Conservation (phyloP, 2,329 filamentous ascomycete species). For the Pestalotiopsis sp. region DNA sequence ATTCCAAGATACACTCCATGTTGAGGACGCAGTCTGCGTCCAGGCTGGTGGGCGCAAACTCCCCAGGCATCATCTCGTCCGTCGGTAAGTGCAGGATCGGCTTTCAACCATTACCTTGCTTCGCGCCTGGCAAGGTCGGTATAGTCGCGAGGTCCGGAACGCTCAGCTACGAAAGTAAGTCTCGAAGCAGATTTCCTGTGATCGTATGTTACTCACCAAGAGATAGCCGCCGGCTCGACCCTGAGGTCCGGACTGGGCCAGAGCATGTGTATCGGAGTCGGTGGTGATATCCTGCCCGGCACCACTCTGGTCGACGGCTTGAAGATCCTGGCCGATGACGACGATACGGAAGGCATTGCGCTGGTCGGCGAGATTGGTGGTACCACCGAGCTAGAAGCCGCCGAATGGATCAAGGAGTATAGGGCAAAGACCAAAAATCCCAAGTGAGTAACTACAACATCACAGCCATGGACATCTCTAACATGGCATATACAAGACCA, state of each 20-base stretch:
- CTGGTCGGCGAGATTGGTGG: conserved; percentile 76
- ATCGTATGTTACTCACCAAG: conserved; percentile 6
- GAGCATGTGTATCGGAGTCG: conserved; percentile 74
- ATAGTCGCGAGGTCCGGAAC: conserved; percentile 78
- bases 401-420: conserved; percentile 74
- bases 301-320: conserved; percentile 76
- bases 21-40: conserved; percentile 70
- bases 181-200: neutral
- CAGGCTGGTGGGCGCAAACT: conserved; percentile 72
- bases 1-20: conserved; percentile 64
- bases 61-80: conserved; percentile 74
- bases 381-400: conserved; percentile 70
- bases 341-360: conserved; percentile 72
- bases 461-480: neutral
- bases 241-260: conserved; percentile 72
- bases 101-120: conserved; percentile 77
- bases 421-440: conserved; percentile 57
- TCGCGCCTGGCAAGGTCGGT: conserved; percentile 68
- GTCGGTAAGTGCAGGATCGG: conserved; percentile 66
- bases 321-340: conserved; percentile 66
- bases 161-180: conserved; percentile 66
- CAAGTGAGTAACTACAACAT: conserved; percentile 52
- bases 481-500: conserved; percentile 49
- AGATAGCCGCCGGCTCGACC: conserved; percentile 67
- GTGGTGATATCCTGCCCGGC: conserved; percentile 72